Evolutionary conservation across 2,329 filamentous ascomycete species (phyloP), one percentile per base, ranked within the genome.

Genomic region (Neurospora sp.): DNA sequence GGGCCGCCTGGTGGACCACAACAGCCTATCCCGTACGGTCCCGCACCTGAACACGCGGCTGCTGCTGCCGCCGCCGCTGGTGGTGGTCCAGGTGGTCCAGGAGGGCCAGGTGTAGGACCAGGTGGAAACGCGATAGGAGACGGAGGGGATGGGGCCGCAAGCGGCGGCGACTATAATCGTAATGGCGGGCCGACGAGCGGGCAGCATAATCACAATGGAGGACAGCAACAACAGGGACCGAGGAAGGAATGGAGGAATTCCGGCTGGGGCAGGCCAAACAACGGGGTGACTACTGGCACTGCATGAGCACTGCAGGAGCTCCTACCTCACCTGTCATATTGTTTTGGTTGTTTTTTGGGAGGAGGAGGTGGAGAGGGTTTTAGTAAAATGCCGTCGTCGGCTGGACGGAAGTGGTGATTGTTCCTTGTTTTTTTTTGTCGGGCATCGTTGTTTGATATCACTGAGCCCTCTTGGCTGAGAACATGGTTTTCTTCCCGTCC

Each of bases 171-270:
- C 3, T 62, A n/a, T 62, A 62, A 62, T 62, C 52, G 52, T 62
- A 62, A 62, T 62, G 52, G 43, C 4, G 41, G 52, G 15, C 28
- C 23, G 52, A 3, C 11, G 6, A 33, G 19, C 11, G 52, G 52
- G 12, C 52, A 33, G 43, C 43, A 52, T 43, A 52, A 23, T 52
- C 43, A 52, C 43, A 52, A 52, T 28, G 46, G 17, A 43, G 40
- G 43, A 4, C 52, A 62, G 52, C 69, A 83, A 84, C 72, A 80
- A 80, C 80, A 1, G 83, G 84, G 70, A 71, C 83, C 83, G 73
- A 83, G 83, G 66, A 82, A 83, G 69, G 85, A 88, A 71, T 88
- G 86, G 85, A 83, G 86, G 40, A 87, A 87, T 75, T 88, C 86
- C 19, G 85, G 80, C 43, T 87, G 83, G 82, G 82, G 81, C 37